Evolutionary conservation across 2,329 filamentous ascomycete species (phyloP).

Genomic region (Neonectria ditissima): DNA sequence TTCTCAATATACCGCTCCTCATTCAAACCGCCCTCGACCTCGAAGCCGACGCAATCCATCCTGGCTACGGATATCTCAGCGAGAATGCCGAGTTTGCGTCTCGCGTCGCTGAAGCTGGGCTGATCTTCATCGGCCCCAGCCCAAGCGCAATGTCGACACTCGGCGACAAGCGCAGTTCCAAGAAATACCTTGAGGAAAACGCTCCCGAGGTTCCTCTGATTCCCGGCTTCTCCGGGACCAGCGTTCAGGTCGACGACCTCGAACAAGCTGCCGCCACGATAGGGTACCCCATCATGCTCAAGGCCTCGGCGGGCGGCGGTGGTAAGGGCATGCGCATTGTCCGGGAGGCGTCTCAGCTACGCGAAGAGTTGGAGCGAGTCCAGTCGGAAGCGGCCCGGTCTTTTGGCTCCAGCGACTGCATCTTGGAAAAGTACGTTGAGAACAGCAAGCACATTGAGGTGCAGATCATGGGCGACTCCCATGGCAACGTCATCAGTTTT

Average conservation of each 20-base stretch:
- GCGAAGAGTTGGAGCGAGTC: constrained; percentile 38
- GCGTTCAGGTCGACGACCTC: constrained; percentile 24
- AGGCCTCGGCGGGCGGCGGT: constrained; percentile 57
- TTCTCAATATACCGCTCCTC: constrained; percentile 26
- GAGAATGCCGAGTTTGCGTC: constrained; percentile 68
- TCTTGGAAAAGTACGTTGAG: constrained; percentile 55
- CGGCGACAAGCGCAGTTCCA: constrained; percentile 37
- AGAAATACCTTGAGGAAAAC: constrained; percentile 32
- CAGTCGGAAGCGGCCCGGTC: constrained; percentile 51
- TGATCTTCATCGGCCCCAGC: constrained; percentile 68
- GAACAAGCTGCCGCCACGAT: constrained; percentile 28
- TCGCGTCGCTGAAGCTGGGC: constrained; percentile 62
- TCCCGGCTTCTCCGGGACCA: constrained; percentile 27
- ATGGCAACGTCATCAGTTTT: constrained; percentile 51
- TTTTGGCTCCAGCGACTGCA: constrained; percentile 51
- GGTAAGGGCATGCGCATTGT: constrained; percentile 54
- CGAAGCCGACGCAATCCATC: constrained; percentile 44
- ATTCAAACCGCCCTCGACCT: constrained; percentile 37
- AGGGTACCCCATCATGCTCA: constrained; percentile 56
- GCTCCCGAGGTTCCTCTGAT: constrained; percentile 34
- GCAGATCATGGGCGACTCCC: constrained; percentile 57
- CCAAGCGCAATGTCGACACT: constrained; percentile 53
- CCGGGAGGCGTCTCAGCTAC: constrained; percentile 33
- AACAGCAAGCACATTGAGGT: constrained; percentile 57
- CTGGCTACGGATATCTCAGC: constrained; percentile 37